Evolutionary conservation across 2,329 filamentous ascomycete genomes (phyloP).

Genomic region (Penicillium sp.): DNA sequence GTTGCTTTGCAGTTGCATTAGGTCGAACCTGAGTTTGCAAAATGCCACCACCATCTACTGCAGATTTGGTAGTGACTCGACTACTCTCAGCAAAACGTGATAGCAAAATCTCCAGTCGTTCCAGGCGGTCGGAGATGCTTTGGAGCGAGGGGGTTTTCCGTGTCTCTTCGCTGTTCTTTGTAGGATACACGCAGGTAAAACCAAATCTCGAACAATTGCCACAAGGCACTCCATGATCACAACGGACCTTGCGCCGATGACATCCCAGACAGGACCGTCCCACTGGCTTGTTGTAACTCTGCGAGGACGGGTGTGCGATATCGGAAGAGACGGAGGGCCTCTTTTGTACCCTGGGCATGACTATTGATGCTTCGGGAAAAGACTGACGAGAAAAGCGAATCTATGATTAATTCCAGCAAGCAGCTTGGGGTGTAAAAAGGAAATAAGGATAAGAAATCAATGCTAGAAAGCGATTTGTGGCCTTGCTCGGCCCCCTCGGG

Average conservation of each 20-base stretch:
- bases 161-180: constrained; percentile 12
- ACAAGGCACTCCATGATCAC: constrained; percentile 25
- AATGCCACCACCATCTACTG: neutral
- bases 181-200: constrained; percentile 16
- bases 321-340: neutral
- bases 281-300: constrained; percentile 5
- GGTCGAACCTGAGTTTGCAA: neutral
- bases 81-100: constrained; percentile 6
- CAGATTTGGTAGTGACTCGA: neutral
- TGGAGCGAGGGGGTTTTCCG: constrained; percentile 16
- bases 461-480: too few relatives aligned
- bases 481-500: neutral
- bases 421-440: too few relatives aligned
- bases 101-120: constrained; percentile 14
- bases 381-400: too few relatives aligned
- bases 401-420: too few relatives aligned
- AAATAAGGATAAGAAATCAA: too few relatives aligned
- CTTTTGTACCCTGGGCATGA: constrained; percentile 3
- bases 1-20: neutral
- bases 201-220: constrained; percentile 20
- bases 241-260: constrained; percentile 26
- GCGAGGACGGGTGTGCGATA: neutral
- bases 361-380: neutral
- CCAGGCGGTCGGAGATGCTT: constrained; percentile 15
- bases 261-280: constrained; percentile 20